A percentile compares a stretch with the other conserved stretches of the same genome.
These are phyloP conservation scores for Discostella stelligeroides DNA, from an alignment of 108 stramenopile species.

Conservation along the genomic window DNA sequence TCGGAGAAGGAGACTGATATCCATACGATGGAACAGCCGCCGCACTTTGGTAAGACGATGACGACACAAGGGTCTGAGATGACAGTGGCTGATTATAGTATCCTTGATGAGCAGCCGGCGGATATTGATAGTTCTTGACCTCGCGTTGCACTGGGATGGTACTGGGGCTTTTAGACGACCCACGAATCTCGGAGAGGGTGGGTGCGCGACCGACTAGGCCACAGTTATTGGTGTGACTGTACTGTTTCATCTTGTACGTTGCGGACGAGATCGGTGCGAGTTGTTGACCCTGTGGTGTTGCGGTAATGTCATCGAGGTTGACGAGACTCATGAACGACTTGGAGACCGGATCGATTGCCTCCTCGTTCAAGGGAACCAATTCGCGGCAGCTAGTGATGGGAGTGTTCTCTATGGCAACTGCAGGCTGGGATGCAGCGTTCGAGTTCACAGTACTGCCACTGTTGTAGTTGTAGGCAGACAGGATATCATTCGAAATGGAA, in stretches of 20 bases:
- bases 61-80: too few species aligned
- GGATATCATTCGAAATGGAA: conserved; percentile 26
- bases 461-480: conserved; percentile 24
- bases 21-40: too few species aligned
- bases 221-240: conserved; percentile 13
- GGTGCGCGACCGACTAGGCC: conserved; percentile 32
- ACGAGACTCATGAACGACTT: conserved; percentile 42
- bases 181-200: conserved; percentile 37
- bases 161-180: neutral
- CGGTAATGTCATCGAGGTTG: conserved; percentile 46
- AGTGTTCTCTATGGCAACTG: neutral
- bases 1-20: too few species aligned
- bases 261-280: neutral
- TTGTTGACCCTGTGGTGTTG: neutral
- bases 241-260: neutral
- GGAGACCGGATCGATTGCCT: conserved; percentile 29
- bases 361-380: conserved; percentile 33
- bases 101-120: too few species aligned
- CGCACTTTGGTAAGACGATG: too few species aligned
- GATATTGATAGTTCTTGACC: too few species aligned
- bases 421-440: neutral
- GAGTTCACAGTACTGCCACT: neutral
- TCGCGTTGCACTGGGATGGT: too few species aligned
- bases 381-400: conserved; percentile 16
- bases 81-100: too few species aligned